Evolutionary conservation across 78 protist species (phyloP).

Genomic region (Guillardia theta): DNA sequence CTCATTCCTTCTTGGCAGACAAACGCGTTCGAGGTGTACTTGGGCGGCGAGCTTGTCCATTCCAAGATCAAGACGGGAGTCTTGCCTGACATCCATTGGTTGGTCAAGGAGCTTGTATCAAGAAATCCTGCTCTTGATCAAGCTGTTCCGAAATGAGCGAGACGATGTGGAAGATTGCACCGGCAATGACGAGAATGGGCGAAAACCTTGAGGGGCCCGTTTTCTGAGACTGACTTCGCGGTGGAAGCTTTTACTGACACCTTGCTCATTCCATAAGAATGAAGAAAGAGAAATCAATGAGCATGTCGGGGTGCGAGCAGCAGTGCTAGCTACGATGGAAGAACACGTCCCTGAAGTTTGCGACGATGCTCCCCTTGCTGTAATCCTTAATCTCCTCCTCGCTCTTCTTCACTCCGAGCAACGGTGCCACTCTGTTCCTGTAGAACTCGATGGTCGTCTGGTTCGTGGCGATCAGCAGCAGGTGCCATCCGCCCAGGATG

Average conservation of each 20-base stretch:
- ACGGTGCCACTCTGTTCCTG: not conserved
- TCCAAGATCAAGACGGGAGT: not conserved
- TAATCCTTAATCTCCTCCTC: no score
- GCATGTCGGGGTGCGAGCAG: no score
- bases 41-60: not conserved
- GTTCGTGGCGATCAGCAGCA: not conserved
- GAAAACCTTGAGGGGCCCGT: not conserved
- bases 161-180: not conserved
- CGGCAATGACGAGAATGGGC: not conserved
- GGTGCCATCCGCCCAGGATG: conserved; percentile 11
- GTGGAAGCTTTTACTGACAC: no score
- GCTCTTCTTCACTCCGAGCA: not conserved
- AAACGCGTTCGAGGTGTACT: not conserved
- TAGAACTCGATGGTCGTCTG: not conserved
- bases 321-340: no score
- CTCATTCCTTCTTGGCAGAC: not conserved
- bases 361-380: no score
- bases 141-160: not conserved
- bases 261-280: no score
- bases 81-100: not conserved
- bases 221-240: not conserved
- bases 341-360: no score
- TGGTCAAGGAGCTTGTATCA: not conserved
- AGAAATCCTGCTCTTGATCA: not conserved
- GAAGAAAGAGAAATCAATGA: no score